Base-by-base conservation (phyloP, 1,284 basidiomycete genomes). In the Singerocomus inundabilis region DNA sequence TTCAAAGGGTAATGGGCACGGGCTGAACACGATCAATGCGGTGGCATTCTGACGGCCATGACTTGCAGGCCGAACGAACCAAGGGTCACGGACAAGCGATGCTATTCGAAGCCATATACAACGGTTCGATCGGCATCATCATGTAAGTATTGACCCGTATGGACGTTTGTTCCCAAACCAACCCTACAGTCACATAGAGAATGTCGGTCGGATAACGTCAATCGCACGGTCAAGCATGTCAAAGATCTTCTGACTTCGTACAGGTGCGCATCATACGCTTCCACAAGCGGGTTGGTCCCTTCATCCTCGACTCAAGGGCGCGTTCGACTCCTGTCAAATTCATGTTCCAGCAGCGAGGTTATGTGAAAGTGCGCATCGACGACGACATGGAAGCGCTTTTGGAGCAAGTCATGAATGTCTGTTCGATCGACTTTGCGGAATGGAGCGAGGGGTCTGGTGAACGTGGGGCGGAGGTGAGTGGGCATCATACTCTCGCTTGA, bases 271-370 rank as follows among this genome's bases (percentile, higher is more conserved):
- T 50, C 18, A 3, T 10, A 42, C 6, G 40, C 18, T 24, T 25
- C n/a, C 36, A 44, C 12, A 15, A 21, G 40, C 38, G 24, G 45
- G 35, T 35, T 31, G 33, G 46, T 35, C 36, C 34, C 48, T 39
- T 50, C 33, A 39, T 47, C 21, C n/a, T 31, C 28, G 18, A 25
- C 42, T 43, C 12, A 54, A 91, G 88, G 25, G 84, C 81, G 30
- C 86, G 83, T 24, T 71, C 86, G 43, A 77, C 90, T 2, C 80
- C 88, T 2, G 88, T 91, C 13, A 78, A 79, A 42, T 93, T 85
- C 68, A 79, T 92, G 75, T 93, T 93, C 63, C 75, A 81, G 52
- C 79, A 83, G 46, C 77, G 80, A 62, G 90, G 88, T 10, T 70
- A 77, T 37, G 79, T 92, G 36, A 77, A 75, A 47, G 72, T 89